Conservation (phyloP, 306 rosid species). For the Mimosa bimucronata region DNA sequence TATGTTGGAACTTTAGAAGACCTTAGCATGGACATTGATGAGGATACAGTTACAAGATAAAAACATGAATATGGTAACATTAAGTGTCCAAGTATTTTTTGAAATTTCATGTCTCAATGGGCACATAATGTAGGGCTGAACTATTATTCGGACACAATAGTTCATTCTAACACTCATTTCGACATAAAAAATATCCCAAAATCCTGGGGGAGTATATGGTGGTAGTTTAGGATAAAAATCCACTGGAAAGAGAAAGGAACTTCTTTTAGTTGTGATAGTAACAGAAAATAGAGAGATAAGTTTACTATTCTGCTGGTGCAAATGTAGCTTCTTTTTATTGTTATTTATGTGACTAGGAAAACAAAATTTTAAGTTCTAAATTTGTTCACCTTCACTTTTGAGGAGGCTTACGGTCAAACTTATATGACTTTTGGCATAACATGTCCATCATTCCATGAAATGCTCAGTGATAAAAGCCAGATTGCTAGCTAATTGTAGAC, state of each 20-base stretch:
- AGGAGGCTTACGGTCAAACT: background rate
- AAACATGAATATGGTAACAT: background rate
- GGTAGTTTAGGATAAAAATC: constrained; percentile 32
- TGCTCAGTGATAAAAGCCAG: constrained; percentile 16
- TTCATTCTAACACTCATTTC: background rate
- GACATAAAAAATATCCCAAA: background rate
- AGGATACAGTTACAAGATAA: background rate
- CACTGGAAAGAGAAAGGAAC: constrained; percentile 13
- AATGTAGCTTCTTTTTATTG: background rate
- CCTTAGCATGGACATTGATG: background rate
- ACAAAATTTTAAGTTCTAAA: background rate
- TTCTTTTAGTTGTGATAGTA: constrained; percentile 21
- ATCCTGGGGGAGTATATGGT: background rate
- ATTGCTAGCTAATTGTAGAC: background rate
- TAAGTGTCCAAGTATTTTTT: background rate
- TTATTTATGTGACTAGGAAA: background rate
- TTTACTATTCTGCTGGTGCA: constrained; percentile 11
- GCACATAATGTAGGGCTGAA: background rate
- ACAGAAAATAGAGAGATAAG: constrained; percentile 24
- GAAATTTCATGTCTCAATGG: background rate
- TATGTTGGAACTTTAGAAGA: constrained; percentile 22
- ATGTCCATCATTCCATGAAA: background rate
- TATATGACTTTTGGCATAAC: background rate
- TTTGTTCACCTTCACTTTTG: constrained; percentile 27
- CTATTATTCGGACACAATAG: background rate